Base-by-base conservation (phyloP, 177 flowering plant species). In the Telopea speciosissima region DNA sequence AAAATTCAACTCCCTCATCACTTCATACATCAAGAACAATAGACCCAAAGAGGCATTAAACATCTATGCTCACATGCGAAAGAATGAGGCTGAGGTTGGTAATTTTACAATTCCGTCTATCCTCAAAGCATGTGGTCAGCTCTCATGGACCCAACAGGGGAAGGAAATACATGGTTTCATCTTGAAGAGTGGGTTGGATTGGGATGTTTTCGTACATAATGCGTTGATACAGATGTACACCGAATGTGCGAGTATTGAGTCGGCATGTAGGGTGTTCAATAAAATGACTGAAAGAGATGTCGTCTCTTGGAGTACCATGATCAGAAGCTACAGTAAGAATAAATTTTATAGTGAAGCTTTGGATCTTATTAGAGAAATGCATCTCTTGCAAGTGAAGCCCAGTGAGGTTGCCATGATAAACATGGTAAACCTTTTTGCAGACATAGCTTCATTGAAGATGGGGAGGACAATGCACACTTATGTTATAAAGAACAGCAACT, bases 261-360 rank as follows among this genome's bases (percentile, higher is more conserved):
- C 67, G 0, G 82, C 86, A 0, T 65, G 78, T 33, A 42, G 36
- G 40, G 66, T 85, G 73, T 88, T 88, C 49, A 82, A 84, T 67
- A 63, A 63, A 74, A 83, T 85, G 92, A 40, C 69, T n/a, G 81
- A 77, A 14, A 84, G 88, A 77, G 92, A 88, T 79, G 79, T 71
- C 21, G 89, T 86, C 68, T 81, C 90, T 24, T 88, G 87, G 87
- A 83, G 88, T 69, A 84, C 87, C 1, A 82, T 88, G 85, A 79
- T 88, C 24, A 71, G 85, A 69, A 40, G 84, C 74, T 85, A 79
- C 56, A 64, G 74, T 49, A 42, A 70, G 63, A 75, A 68, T 49
- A 70, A 72, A 68, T 61, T 52, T 22, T 74, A 77, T 28, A 62
- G 54, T 40, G 78, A 84, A 71, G 89, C 88, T 3, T 64, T 85